Base-by-base conservation (phyloP, 306 rosid species). In the Quercus aquifolioides region DNA sequence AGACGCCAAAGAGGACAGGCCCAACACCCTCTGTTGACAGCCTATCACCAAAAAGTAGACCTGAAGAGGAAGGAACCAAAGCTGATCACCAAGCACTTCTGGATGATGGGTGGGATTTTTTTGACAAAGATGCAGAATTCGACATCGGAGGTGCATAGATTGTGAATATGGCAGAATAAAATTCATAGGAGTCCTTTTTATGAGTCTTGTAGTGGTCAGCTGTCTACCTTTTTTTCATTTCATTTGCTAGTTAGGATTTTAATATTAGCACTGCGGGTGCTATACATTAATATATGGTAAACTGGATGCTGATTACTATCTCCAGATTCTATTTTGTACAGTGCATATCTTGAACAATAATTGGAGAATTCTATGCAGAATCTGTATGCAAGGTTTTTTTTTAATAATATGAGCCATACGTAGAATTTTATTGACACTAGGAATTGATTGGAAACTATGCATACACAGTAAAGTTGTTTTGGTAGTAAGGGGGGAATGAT, bases 51-150 rank as follows among this genome's bases (percentile, higher is more conserved):
- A 65, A 67, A 54, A 64, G 63, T 54, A 35, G 25, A 55, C 74
- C 31, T 28, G 85, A 62, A 54, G 83, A 76, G 58, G 90, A 85
- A 57, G 69, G 68, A 31, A 56, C 69, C 72, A 62, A 33, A 58
- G 84, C 76, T 76, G 82, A 86, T 69, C 76, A 51, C 30, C 84
- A 86, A 80, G 86, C 84, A 46, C 86, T 85, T 77, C 38, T 85
- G 71, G 99, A 88, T 31, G 99, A 91, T 13, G 97, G 80, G 23
- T 93, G 98, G 99, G 89, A 91, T 46, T 55, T 94, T 49, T 81
- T 86, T 5, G 88, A 88, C 70, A 70, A 86, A 77, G 88, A 82
- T 72, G 51, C 73, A 11, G 89, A 84, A 30, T 38, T 78, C 11
- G 82, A 52, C 21, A 19, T 41, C 14, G 26, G 68, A 75, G 71